A percentile compares a stretch with the other conserved stretches of the same genome.
These are phyloP conservation scores for Kazachstania africana DNA, from an alignment of 805 yeast genomes.

Conservation along the genomic window DNA sequence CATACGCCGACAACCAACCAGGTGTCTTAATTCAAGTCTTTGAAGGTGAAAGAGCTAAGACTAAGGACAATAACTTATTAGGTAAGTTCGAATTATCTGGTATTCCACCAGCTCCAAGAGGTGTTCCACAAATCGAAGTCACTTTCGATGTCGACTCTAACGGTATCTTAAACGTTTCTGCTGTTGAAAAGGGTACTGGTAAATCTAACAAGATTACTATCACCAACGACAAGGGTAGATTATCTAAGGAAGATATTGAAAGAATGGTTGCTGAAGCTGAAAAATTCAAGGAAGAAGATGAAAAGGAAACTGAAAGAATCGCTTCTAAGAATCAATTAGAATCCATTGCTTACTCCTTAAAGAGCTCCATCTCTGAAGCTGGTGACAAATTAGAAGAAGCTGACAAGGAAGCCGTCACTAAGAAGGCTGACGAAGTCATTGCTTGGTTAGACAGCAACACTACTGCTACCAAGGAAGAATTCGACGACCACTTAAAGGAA, in stretches of 20 bases:
- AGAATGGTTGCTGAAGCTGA: constrained; percentile 97
- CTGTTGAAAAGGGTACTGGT: constrained; percentile 98
- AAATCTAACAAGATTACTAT: constrained; percentile 93
- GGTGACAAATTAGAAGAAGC: constrained; percentile 69
- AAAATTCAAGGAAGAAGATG: constrained; percentile 95
- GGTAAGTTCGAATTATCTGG: constrained; percentile 96
- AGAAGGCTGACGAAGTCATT: constrained; percentile 77
- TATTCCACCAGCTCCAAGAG: constrained; percentile 98
- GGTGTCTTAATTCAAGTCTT: constrained; percentile 97
- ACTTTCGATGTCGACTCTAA: constrained; percentile 95
- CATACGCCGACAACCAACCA: constrained; percentile 98
- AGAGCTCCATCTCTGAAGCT: constrained; percentile 67
- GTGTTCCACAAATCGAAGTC: constrained; percentile 97
- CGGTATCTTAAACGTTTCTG: constrained; percentile 94
- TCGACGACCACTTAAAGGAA: constrained; percentile 88
- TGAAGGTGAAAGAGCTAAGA: constrained; percentile 97
- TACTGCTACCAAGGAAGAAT: constrained; percentile 89
- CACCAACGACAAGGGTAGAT: constrained; percentile 98
- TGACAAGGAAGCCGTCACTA: constrained; percentile 62
- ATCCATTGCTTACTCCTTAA: constrained; percentile 89
- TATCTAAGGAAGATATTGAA: constrained; percentile 94
- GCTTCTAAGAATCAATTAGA: constrained; percentile 92
- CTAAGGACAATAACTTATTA: constrained; percentile 91
- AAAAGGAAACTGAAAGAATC: constrained; percentile 85
- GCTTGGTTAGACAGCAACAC: constrained; percentile 88